Evolutionary conservation across 331 rosid genomes (phyloP).

Genomic region (Stylosanthes scabra): DNA sequence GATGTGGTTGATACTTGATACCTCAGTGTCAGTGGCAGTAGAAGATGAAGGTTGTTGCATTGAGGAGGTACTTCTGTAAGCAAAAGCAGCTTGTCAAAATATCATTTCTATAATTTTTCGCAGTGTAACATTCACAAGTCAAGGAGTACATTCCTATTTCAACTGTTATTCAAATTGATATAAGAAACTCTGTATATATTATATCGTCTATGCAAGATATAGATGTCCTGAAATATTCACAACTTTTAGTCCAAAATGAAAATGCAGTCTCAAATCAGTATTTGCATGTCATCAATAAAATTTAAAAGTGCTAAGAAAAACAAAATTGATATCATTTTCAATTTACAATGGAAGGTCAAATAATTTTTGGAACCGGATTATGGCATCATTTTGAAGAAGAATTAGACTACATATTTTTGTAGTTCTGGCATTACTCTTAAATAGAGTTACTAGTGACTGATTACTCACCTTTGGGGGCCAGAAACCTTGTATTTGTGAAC

Average conservation of each 20-base stretch:
- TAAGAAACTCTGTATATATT: no score
- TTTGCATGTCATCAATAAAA: conserved; percentile 17
- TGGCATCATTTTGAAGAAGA: background rate
- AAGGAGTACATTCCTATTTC: conserved; percentile 9
- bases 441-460: conserved; percentile 12
- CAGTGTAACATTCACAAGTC: conserved; percentile 3
- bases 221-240: background rate
- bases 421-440: background rate
- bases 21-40: conserved; percentile 46
- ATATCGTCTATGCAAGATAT: no score
- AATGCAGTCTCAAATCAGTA: conserved; percentile 12
- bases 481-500: conserved; percentile 87
- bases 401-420: conserved; percentile 1
- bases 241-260: background rate
- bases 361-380: background rate
- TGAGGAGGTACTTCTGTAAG: conserved; percentile 45
- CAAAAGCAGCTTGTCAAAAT: conserved; percentile 42
- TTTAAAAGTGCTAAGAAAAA: background rate
- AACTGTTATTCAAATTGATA: background rate
- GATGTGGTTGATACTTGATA: conserved; percentile 48
- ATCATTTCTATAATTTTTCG: conserved; percentile 1
- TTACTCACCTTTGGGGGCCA: conserved; percentile 69
- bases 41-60: conserved; percentile 72
- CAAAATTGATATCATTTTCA: background rate
- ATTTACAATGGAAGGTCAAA: background rate